Conservation (phyloP, 306 rosid species). For the Calophaca sinica region DNA sequence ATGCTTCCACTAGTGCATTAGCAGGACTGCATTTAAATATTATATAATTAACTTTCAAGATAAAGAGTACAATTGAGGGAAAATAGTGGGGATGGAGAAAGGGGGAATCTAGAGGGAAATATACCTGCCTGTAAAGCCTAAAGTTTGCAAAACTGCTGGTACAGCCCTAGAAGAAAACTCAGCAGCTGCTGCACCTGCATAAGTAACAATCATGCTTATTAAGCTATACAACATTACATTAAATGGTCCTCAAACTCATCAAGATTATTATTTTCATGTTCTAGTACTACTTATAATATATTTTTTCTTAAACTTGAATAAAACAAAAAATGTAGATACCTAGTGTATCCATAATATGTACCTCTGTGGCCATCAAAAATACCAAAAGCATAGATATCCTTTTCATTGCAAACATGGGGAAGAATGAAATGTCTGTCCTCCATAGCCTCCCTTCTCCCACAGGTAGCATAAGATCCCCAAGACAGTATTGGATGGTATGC, state of each 20-base stretch:
- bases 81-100: slow-evolving; percentile 1
- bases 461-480: slow-evolving; percentile 92
- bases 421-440: slow-evolving; percentile 91
- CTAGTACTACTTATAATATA: not conserved
- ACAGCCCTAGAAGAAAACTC: slow-evolving; percentile 84
- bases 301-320: not conserved
- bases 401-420: slow-evolving; percentile 65
- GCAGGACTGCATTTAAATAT: slow-evolving; percentile 66
- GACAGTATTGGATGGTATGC: slow-evolving; percentile 73
- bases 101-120: slow-evolving; percentile 31
- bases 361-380: slow-evolving; percentile 98
- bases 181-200: slow-evolving; percentile 93
- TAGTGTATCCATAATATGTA: slow-evolving; percentile 41
- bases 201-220: slow-evolving; percentile 32
- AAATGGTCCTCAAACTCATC: not conserved
- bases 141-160: slow-evolving; percentile 73
- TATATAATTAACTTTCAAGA: slow-evolving; percentile 23
- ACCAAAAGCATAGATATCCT: slow-evolving; percentile 78
- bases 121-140: slow-evolving; percentile 59
- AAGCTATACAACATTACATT: slow-evolving; percentile 4
- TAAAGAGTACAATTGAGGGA: not conserved
- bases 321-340: not conserved
- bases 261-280: not conserved
- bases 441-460: slow-evolving; percentile 94
- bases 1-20: slow-evolving; percentile 73